Evolutionary conservation across 352 stramenopile genomes (phyloP).

Genomic region (Aphanomyces cochlioides): DNA sequence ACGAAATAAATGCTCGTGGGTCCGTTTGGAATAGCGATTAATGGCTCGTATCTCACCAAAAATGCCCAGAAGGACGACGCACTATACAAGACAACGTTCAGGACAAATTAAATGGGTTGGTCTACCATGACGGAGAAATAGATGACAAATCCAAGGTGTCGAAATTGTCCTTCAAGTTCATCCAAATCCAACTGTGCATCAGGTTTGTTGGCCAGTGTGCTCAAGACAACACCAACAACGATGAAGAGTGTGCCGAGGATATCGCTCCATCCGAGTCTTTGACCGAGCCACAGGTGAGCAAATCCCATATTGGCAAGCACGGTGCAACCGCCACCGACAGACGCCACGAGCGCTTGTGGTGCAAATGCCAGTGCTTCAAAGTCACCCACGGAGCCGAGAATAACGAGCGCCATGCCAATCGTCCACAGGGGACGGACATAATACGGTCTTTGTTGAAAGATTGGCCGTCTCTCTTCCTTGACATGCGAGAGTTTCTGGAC

Average conservation of each 20-base stretch:
- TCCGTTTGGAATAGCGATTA: slow-evolving; percentile 40
- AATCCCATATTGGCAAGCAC: slow-evolving; percentile 89
- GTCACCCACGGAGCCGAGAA: slow-evolving; percentile 78
- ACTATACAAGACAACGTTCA: slow-evolving; percentile 37
- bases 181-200: slow-evolving; percentile 73
- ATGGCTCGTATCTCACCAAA: slow-evolving; percentile 76
- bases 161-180: slow-evolving; percentile 79
- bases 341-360: slow-evolving; percentile 79
- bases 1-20: slow-evolving; percentile 62
- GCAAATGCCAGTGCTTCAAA: slow-evolving; percentile 86
- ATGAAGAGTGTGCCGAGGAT: slow-evolving; percentile 69
- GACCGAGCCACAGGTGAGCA: slow-evolving; percentile 76
- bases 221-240: slow-evolving; percentile 77
- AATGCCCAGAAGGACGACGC: slow-evolving; percentile 55
- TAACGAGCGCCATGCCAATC: slow-evolving; percentile 70
- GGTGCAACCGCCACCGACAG: slow-evolving; percentile 79
- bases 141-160: slow-evolving; percentile 66
- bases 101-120: neutral
- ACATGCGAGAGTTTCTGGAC: slow-evolving; percentile 85
- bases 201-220: slow-evolving; percentile 73
- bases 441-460: slow-evolving; percentile 66
- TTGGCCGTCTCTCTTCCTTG: slow-evolving; percentile 63
- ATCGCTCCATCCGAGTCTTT: slow-evolving; percentile 64
- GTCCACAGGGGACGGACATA: slow-evolving; percentile 83
- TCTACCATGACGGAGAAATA: slow-evolving; percentile 74